phyloP scores from a whole-genome alignment of 208 protist genomes.

The Trypanosoma lewisi region DNA sequence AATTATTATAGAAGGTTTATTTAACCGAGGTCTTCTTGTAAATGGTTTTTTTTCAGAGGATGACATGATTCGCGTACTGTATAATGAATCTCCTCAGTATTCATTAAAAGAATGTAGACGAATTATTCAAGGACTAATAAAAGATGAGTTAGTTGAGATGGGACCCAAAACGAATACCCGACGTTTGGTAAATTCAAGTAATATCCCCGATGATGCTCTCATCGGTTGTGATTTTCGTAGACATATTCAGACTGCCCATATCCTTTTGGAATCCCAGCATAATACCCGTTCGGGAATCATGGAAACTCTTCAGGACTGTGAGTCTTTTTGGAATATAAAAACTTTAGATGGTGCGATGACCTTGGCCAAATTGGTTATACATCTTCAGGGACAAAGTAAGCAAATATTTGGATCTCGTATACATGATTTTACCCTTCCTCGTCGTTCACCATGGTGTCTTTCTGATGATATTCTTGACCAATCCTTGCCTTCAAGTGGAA shows the following conservation, averaged over 20 bases:
- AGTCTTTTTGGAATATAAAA: conserved; percentile 44
- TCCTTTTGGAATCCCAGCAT: conserved; percentile 83
- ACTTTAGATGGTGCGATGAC: conserved; percentile 36
- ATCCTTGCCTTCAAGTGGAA: conserved; percentile 33
- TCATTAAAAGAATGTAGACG: conserved; percentile 55
- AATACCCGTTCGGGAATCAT: conserved; percentile 56
- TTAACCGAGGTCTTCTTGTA: conserved; percentile 81
- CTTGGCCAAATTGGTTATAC: conserved; percentile 60
- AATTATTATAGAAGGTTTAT: conserved; percentile 76
- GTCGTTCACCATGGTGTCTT: conserved; percentile 48
- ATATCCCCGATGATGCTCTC: conserved; percentile 65
- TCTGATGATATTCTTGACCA: conserved; percentile 77
- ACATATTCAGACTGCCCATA: conserved; percentile 65
- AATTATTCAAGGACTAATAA: conserved; percentile 38
- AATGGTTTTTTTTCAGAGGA: conserved; percentile 65
- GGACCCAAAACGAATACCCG: conserved; percentile 33
- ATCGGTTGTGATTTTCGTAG: conserved; percentile 77
- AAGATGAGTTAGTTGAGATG: conserved; percentile 31
- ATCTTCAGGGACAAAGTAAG: conserved; percentile 77
- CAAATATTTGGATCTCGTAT: conserved; percentile 80
- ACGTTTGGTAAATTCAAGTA: conserved; percentile 38
- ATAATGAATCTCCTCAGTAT: conserved; percentile 66
- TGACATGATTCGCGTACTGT: conserved; percentile 76
- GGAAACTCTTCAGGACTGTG: conserved; percentile 58
- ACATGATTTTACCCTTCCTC: conserved; percentile 69